A percentile compares a stretch with the other conserved stretches of the same genome.
Evolutionary conservation across 192 early-diverging fungal species (phyloP).

Genomic region (Umbelopsis isabellina): DNA sequence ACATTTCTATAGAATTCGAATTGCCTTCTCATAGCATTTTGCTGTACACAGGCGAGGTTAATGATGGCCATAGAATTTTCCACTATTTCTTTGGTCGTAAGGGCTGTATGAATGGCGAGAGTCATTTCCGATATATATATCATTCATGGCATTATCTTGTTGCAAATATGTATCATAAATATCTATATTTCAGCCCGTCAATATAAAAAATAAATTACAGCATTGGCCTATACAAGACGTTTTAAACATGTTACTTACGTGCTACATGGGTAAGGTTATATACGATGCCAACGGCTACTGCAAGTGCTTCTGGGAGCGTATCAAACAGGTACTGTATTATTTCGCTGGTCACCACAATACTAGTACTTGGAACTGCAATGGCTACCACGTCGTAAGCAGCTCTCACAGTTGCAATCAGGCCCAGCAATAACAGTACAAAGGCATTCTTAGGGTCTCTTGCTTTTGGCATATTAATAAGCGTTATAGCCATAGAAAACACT

Average conservation of each 20-base stretch:
- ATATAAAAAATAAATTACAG: no score
- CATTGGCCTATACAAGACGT: no score
- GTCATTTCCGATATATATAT: no score
- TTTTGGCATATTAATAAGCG: neutral
- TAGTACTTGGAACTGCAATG: neutral
- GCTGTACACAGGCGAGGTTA: no score
- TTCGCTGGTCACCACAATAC: neutral
- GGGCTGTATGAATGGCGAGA: no score
- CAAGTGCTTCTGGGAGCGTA: neutral
- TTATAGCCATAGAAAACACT: neutral
- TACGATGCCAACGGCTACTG: neutral
- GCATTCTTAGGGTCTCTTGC: neutral
- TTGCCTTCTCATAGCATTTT: no score
- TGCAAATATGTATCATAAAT: no score
- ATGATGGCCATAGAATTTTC: no score
- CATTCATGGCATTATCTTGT: no score
- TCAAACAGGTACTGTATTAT: neutral
- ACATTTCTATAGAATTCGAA: no score
- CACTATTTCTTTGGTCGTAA: no score
- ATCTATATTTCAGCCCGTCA: no score
- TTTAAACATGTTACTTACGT: neutral
- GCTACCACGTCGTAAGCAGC: conserved; percentile 7
- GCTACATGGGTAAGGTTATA: neutral
- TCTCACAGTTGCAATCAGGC: neutral
- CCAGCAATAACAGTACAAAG: neutral